phyloP scores from a whole-genome alignment of 352 stramenopile species.

The Saprolegnia parasitica region DNA sequence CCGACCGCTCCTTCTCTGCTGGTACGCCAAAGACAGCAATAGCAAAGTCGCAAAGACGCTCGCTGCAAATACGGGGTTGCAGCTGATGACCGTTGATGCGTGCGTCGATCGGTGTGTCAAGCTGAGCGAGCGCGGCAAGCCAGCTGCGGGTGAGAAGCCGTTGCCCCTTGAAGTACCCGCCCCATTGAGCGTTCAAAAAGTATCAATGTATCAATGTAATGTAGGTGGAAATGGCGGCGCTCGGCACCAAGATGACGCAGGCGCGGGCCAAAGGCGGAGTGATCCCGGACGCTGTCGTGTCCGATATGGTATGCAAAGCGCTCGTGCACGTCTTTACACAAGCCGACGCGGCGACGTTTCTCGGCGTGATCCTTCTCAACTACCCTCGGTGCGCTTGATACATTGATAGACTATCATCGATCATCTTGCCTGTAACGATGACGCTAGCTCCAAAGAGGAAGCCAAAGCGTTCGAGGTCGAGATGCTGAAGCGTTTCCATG shows the following conservation, averaged over 20 bases:
- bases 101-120: constrained; percentile 54
- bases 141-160: constrained; percentile 35
- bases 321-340: constrained; percentile 1
- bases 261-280: constrained; percentile 46
- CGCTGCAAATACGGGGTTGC: constrained; percentile 24
- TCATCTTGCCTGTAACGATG: background rate
- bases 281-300: constrained; percentile 41
- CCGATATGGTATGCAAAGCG: constrained; percentile 46
- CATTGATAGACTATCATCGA: background rate
- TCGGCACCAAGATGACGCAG: constrained; percentile 41
- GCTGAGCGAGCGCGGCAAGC: constrained; percentile 51
- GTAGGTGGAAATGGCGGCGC: constrained; percentile 47
- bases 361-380: constrained; percentile 15
- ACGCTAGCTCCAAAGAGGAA: constrained; percentile 26
- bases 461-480: constrained; percentile 25
- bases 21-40: constrained; percentile 23
- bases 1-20: constrained; percentile 8
- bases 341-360: background rate
- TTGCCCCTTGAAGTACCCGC: constrained; percentile 44
- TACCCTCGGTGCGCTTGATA: constrained; percentile 6
- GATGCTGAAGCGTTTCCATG: constrained; percentile 7
- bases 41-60: background rate
- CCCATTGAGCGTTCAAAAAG: background rate
- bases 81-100: constrained; percentile 37
- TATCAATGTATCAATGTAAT: background rate